These are phyloP conservation scores for Ogataea neopini DNA, from an alignment of 805 yeast genomes.

Conservation along the genomic window DNA sequence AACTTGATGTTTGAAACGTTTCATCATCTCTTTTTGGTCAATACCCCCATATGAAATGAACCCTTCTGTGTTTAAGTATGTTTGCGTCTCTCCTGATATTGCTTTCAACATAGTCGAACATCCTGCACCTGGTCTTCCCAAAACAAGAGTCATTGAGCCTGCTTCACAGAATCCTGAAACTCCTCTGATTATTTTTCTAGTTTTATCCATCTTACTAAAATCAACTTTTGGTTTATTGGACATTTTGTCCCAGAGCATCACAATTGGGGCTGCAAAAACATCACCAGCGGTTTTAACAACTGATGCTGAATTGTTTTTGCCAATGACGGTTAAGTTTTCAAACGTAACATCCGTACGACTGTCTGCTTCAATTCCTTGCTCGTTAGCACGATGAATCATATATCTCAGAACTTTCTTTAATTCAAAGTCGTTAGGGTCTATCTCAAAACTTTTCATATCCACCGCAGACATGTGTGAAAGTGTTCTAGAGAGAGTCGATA, in stretches of 20 bases:
- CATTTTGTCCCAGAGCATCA: conserved; percentile 11
- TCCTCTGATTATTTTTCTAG: not conserved
- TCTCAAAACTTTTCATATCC: conserved; percentile 25
- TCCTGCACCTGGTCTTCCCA: conserved; percentile 81
- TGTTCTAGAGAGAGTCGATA: conserved; percentile 21
- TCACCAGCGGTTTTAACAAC: conserved; percentile 46
- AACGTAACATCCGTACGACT: conserved; percentile 45
- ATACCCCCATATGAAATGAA: conserved; percentile 53
- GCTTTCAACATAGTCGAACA: conserved; percentile 67
- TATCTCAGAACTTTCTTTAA: conserved; percentile 38
- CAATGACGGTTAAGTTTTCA: conserved; percentile 43
- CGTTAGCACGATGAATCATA: conserved; percentile 41
- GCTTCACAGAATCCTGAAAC: conserved; percentile 33
- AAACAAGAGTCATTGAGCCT: conserved; percentile 66
- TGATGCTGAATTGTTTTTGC: conserved; percentile 49
- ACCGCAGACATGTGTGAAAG: conserved; percentile 21
- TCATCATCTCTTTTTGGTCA: conserved; percentile 45
- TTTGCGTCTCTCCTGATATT: conserved; percentile 56
- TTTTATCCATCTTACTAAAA: conserved; percentile 9
- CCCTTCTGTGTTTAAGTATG: conserved; percentile 51
- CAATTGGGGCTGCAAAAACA: conserved; percentile 34
- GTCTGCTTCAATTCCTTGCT: conserved; percentile 48
- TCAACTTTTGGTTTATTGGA: conserved; percentile 1
- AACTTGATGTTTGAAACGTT: conserved; percentile 64
- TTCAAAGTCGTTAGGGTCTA: conserved; percentile 42